These are phyloP conservation scores for Daldinia sp. DNA, from an alignment of 2,329 filamentous ascomycete genomes.

Conservation along the genomic window DNA sequence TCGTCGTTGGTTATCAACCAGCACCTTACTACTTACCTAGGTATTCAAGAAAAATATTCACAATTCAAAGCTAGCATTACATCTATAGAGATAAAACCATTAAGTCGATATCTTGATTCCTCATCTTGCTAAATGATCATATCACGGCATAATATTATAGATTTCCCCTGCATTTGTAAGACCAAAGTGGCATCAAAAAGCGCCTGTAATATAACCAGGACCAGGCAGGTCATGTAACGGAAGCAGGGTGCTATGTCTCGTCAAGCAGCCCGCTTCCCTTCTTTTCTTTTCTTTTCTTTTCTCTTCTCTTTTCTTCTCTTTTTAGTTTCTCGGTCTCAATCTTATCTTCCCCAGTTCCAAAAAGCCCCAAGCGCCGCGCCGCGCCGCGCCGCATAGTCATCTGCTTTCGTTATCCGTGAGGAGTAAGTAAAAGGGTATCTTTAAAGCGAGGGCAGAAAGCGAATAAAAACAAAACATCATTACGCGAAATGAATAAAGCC, in stretches of 20 bases:
- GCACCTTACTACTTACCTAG: too few species aligned
- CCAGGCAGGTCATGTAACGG: not conserved
- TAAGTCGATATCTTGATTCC: not conserved
- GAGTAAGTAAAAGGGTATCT: constrained; percentile 28
- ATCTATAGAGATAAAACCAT: not conserved
- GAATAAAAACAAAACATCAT: constrained; percentile 14
- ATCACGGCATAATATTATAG: not conserved
- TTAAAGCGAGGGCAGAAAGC: constrained; percentile 26
- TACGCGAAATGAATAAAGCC: constrained; percentile 4
- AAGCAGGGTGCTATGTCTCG: not conserved
- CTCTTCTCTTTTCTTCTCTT: not conserved
- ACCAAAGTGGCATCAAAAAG: not conserved
- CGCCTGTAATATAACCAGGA: not conserved
- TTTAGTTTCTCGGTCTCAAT: not conserved
- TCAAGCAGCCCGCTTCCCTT: not conserved
- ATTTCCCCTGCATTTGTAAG: not conserved
- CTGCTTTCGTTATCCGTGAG: constrained; percentile 9
- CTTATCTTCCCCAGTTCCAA: not conserved
- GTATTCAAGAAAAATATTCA: too few species aligned
- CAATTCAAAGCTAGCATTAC: not conserved
- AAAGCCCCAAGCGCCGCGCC: constrained; percentile 23
- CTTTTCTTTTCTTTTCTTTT: not conserved
- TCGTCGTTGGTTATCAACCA: too few species aligned
- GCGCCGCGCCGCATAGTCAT: constrained; percentile 15
- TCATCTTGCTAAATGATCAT: not conserved